These are phyloP conservation scores for Cercis canadensis DNA, from an alignment of 306 rosid genomes.

Conservation along the genomic window DNA sequence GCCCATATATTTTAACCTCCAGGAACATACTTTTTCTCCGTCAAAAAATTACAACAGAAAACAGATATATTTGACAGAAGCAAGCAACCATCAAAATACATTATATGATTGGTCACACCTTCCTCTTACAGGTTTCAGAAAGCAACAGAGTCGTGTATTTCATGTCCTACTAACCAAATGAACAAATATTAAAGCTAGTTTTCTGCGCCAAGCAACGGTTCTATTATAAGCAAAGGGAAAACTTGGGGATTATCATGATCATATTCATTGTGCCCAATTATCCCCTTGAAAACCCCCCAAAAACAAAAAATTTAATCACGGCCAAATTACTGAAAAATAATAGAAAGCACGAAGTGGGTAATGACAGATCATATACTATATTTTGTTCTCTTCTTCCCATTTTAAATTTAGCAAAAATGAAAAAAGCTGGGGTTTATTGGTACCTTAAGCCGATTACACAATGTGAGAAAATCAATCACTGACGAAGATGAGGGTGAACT, in stretches of 20 bases:
- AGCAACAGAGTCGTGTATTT: neutral
- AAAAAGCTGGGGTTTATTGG: neutral
- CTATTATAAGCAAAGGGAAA: too few species aligned
- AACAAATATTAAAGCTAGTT: too few species aligned
- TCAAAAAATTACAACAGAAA: neutral
- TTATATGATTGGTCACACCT: neutral
- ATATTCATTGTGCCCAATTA: too few species aligned
- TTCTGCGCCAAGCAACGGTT: too few species aligned
- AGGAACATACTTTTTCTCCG: slow-evolving; percentile 1
- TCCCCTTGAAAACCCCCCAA: too few species aligned
- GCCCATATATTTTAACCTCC: neutral
- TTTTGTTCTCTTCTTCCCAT: neutral
- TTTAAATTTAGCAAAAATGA: neutral
- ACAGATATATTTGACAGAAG: neutral
- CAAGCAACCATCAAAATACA: neutral
- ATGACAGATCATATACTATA: neutral
- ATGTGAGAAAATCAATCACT: slow-evolving; percentile 85
- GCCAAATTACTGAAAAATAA: too few species aligned
- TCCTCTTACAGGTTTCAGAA: neutral
- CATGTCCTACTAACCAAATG: neutral
- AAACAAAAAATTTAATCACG: too few species aligned
- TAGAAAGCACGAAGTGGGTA: neutral
- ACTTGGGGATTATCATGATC: too few species aligned
- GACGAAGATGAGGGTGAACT: slow-evolving; percentile 52
- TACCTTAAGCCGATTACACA: slow-evolving; percentile 87